Evolutionary conservation across 1,139 yeast species (phyloP).

Genomic region (Saccharomyces hybrid): DNA sequence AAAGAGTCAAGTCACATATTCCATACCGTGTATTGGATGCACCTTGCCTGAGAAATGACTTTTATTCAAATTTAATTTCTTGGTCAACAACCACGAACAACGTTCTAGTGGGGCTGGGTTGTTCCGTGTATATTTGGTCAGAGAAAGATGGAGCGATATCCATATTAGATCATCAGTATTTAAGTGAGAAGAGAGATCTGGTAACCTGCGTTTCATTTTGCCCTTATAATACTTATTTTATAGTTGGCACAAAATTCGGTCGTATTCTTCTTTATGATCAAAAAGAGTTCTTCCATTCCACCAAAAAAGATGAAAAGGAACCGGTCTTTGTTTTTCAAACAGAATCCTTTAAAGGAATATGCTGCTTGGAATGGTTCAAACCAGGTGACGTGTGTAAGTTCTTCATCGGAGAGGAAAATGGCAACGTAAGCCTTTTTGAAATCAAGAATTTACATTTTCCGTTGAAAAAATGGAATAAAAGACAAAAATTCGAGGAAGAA

Average conservation of each 20-base stretch:
- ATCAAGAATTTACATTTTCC: conserved; percentile 17
- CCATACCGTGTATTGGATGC: conserved; percentile 60
- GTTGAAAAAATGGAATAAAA: background rate
- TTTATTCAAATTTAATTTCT: conserved; percentile 67
- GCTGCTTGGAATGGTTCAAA: conserved; percentile 57
- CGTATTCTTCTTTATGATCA: conserved; percentile 39
- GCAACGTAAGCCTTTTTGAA: conserved; percentile 46
- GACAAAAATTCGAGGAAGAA: background rate
- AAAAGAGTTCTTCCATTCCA: conserved; percentile 17
- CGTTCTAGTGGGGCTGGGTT: conserved; percentile 64
- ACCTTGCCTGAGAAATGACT: conserved; percentile 70
- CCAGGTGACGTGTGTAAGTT: conserved; percentile 33
- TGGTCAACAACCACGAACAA: conserved; percentile 54
- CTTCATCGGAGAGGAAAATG: conserved; percentile 66
- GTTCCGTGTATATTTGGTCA: conserved; percentile 61
- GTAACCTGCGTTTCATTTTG: conserved; percentile 59
- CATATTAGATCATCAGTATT: conserved; percentile 29
- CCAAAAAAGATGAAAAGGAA: conserved; percentile 12
- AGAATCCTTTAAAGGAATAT: conserved; percentile 39
- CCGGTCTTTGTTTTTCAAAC: conserved; percentile 26
- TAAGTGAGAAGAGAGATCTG: conserved; percentile 32
- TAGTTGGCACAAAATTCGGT: conserved; percentile 56
- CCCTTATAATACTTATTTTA: conserved; percentile 38
- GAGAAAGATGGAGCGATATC: conserved; percentile 42
- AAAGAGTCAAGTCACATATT: conserved; percentile 29